Base-by-base conservation (phyloP, 2,329 filamentous ascomycete species). In the Tolypocladium paradoxum region DNA sequence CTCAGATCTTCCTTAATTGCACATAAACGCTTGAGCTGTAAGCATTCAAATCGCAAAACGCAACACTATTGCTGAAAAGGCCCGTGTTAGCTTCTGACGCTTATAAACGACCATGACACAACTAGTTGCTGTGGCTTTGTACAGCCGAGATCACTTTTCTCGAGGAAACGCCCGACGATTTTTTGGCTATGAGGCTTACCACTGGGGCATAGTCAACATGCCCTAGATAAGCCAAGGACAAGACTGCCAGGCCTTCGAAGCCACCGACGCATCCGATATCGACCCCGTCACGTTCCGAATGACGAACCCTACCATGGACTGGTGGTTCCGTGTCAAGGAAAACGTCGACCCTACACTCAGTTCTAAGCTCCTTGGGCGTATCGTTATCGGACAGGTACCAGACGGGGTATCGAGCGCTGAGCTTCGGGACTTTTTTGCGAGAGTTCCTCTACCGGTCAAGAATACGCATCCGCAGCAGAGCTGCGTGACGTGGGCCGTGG, bases 381-480 rank as follows among this genome's bases (percentile, higher is more conserved):
- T 68, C 4, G 36, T 66, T 8, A 58, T 68, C 12, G 64, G 66
- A 14, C 7, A 58, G 27, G 40, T 65, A 2, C 58, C 63, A 5
- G 52, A 56, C 6, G 49, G 34, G 1, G 24, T 60, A 1, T 58
- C 61, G 1, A 52, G 20, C 3, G 49, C 52, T 16, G 57, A 65
- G 22, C 49, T 69, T 7, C 18, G n/a, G 2, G 52, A 36, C 0
- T 50, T 68, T 8, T 64, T 68, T 22, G 49, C 37, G 1, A 31
- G 12, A 11, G 50, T 69, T 34, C 62, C 59, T 18, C 48, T 66
- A 3, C 66, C 66, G 1, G 54, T 60, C 0, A 69, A 65, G 54
- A 63, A 68, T 24, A 65, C 53, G 18, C 47, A 68, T 49, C 66
- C 65, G 0, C 66, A 68, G 43, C 63, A 69, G 55, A 68, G 64